Evolutionary conservation across 2,329 filamentous ascomycete genomes (phyloP).

Genomic region (Aureobasidium sp.): DNA sequence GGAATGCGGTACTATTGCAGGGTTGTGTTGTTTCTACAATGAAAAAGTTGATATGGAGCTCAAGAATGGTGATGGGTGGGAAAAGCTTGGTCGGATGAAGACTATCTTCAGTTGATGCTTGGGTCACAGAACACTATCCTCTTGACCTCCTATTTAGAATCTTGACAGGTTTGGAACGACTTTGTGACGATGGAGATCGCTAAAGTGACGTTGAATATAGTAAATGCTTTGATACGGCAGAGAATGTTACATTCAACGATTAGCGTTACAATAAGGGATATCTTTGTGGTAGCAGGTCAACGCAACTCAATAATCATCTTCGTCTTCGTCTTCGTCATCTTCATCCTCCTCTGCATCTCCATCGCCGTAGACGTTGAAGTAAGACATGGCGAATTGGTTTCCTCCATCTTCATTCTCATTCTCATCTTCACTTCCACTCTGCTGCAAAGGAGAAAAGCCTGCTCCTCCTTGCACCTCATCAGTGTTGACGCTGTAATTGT

Average conservation of each 20-base stretch:
- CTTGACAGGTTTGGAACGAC: too few relatives aligned
- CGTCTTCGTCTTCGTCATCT: neutral
- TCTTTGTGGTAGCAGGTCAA: neutral
- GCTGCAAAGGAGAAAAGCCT: conserved; percentile 17
- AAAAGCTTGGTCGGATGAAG: conserved; percentile 24
- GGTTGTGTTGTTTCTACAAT: conserved; percentile 54
- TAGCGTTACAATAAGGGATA: neutral
- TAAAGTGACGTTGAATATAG: too few relatives aligned
- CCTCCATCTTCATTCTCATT: neutral
- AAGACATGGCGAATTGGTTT: neutral
- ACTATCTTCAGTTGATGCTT: conserved; percentile 21
- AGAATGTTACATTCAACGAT: too few relatives aligned
- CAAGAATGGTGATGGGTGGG: conserved; percentile 35
- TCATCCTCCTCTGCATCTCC: neutral
- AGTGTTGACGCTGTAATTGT: conserved; percentile 6
- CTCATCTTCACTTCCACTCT: neutral
- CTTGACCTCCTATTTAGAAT: too few relatives aligned
- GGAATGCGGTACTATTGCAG: conserved; percentile 49
- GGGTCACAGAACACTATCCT: too few relatives aligned
- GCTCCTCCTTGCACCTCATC: conserved; percentile 6
- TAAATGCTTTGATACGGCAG: too few relatives aligned
- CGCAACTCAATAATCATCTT: neutral
- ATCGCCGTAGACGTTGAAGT: conserved; percentile 4
- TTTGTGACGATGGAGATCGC: too few relatives aligned
- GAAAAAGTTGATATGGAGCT: conserved; percentile 58